These are phyloP conservation scores for Yamadazyma pseudoaaseri DNA, from an alignment of 1,139 yeast genomes.

Conservation along the genomic window DNA sequence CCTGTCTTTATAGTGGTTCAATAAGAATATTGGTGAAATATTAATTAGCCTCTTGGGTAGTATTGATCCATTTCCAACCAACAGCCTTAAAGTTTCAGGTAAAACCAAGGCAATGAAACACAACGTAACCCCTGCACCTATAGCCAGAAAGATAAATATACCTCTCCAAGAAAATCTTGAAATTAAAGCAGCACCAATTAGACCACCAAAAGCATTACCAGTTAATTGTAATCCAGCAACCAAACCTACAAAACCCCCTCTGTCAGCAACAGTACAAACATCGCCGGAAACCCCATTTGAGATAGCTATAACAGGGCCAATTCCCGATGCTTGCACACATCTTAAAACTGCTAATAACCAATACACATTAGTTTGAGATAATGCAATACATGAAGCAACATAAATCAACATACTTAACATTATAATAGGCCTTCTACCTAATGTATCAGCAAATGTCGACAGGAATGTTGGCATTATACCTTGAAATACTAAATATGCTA, in stretches of 20 bases:
- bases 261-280: constrained; percentile 32
- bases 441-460: constrained; percentile 34
- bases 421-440: constrained; percentile 37
- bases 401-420: constrained; percentile 26
- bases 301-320: constrained; percentile 41
- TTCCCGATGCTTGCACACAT: constrained; percentile 41
- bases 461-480: constrained; percentile 37
- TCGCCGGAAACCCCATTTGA: constrained; percentile 43
- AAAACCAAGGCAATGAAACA: constrained; percentile 22
- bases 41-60: constrained; percentile 22
- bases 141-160: constrained; percentile 36
- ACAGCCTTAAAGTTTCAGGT: constrained; percentile 36
- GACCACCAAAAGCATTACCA: constrained; percentile 41
- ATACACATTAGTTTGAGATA: constrained; percentile 32
- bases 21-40: constrained; percentile 22
- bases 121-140: constrained; percentile 35
- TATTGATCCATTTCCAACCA: constrained; percentile 42
- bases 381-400: constrained; percentile 34
- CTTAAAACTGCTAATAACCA: constrained; percentile 37
- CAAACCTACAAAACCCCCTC: constrained; percentile 42
- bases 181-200: constrained; percentile 38
- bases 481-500: constrained; percentile 36
- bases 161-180: constrained; percentile 36
- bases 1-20: constrained; percentile 23
- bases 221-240: constrained; percentile 35